A percentile compares a stretch with the other conserved stretches of the same genome.
Evolutionary conservation across 768 basidiomycete species (phyloP).

Genomic region (Termitomyces sp.): DNA sequence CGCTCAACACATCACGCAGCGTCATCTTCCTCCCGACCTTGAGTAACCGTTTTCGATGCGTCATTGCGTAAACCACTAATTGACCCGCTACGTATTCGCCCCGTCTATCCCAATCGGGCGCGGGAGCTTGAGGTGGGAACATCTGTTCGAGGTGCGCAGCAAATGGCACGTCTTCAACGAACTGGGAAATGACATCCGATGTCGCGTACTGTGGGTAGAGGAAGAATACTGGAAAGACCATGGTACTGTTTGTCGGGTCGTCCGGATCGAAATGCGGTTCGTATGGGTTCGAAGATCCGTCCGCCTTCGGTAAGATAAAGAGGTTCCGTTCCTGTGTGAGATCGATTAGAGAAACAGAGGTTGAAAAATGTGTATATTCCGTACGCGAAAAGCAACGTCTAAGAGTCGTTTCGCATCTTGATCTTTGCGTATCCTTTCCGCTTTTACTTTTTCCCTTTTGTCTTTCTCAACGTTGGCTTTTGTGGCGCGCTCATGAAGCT

Average conservation of each 20-base stretch:
- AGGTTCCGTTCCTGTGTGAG: conserved; percentile 69
- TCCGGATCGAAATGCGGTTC: conserved; percentile 64
- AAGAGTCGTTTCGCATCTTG: conserved; percentile 52
- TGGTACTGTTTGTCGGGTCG: conserved; percentile 51
- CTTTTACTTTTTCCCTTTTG: conserved; percentile 44
- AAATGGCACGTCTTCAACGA: conserved; percentile 84
- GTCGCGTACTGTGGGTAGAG: conserved; percentile 88
- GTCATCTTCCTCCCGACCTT: conserved; percentile 93
- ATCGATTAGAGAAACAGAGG: conserved; percentile 5
- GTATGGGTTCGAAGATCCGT: conserved; percentile 52
- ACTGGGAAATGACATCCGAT: conserved; percentile 85
- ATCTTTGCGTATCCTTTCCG: conserved; percentile 46
- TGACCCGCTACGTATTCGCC: conserved; percentile 61
- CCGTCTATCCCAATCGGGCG: conserved; percentile 74
- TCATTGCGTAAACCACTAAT: conserved; percentile 82
- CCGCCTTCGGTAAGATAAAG: conserved; percentile 48
- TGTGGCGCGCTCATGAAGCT: conserved; percentile 42
- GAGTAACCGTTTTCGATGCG: conserved; percentile 67
- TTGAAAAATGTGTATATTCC: conserved; percentile 13
- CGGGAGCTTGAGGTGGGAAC: conserved; percentile 69
- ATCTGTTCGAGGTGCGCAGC: conserved; percentile 71
- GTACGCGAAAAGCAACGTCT: conserved; percentile 61
- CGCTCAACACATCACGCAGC: conserved; percentile 68
- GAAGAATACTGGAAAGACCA: conserved; percentile 87
- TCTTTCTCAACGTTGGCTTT: conserved; percentile 48